Evolutionary conservation across 2,329 filamentous ascomycete genomes (phyloP).

Genomic region (Hortaea werneckii): DNA sequence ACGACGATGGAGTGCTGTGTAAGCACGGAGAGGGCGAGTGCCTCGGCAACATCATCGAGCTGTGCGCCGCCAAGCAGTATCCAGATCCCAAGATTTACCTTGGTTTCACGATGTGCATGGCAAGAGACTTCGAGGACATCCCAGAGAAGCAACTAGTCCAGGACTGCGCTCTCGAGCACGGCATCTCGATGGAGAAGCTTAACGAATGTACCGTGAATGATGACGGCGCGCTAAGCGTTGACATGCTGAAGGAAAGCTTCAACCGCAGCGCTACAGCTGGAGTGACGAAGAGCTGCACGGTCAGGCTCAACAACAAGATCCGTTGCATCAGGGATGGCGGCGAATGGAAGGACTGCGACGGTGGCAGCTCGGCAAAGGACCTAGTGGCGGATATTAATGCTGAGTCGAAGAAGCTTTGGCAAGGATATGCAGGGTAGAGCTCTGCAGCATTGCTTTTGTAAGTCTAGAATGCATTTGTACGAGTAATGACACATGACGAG

Average conservation of each 20-base stretch:
- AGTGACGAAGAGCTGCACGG: conserved; percentile 39
- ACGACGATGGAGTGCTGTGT: conserved; percentile 76
- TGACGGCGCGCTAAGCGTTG: conserved; percentile 60
- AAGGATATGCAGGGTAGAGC: not conserved
- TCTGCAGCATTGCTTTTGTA: conserved; percentile 1
- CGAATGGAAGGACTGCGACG: conserved; percentile 69
- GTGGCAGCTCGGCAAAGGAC: conserved; percentile 57
- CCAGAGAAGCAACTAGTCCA: conserved; percentile 69
- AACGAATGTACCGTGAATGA: conserved; percentile 75
- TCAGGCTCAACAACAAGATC: conserved; percentile 61
- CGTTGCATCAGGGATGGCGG: conserved; percentile 77
- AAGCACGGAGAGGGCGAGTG: conserved; percentile 85
- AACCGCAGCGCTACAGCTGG: conserved; percentile 44
- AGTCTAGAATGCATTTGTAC: not conserved
- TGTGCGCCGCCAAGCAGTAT: conserved; percentile 77
- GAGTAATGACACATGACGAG: not conserved
- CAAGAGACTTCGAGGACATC: conserved; percentile 64
- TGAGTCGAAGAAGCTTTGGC: not conserved
- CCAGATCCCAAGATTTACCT: conserved; percentile 79
- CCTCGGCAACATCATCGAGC: conserved; percentile 86
- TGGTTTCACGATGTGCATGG: conserved; percentile 87
- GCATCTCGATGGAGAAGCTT: conserved; percentile 68
- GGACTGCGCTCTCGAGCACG: conserved; percentile 83
- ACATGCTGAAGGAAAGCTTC: conserved; percentile 59
- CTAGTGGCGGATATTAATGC: conserved; percentile 52